These are phyloP conservation scores for Amauroascus verrucosus DNA, from an alignment of 2,329 filamentous ascomycete species.

Conservation along the genomic window DNA sequence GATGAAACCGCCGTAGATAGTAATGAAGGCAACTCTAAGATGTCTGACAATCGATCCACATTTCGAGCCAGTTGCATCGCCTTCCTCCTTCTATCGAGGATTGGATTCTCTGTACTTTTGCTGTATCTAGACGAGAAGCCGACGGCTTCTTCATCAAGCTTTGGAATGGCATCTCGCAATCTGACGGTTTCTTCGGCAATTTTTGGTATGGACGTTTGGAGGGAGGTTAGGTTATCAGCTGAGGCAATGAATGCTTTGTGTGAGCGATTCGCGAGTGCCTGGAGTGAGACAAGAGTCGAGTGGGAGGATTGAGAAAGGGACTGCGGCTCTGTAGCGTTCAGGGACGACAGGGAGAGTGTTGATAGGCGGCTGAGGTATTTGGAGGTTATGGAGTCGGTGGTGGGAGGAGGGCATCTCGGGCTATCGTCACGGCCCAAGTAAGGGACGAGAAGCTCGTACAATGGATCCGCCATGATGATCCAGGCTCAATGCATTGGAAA, in stretches of 20 bases:
- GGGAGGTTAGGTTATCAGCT: conserved; percentile 62
- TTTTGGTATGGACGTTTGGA: conserved; percentile 60
- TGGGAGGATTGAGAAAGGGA: conserved; percentile 72
- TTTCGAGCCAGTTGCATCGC: conserved; percentile 75
- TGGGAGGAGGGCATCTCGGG: conserved; percentile 28
- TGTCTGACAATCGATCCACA: conserved; percentile 77
- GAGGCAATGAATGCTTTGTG: conserved; percentile 77
- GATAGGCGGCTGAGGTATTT: conserved; percentile 69
- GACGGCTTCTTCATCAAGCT: conserved; percentile 66
- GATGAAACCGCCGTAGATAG: conserved; percentile 60
- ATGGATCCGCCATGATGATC: conserved; percentile 53
- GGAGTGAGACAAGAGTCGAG: conserved; percentile 69
- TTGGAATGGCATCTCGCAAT: conserved; percentile 62
- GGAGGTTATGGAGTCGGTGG: conserved; percentile 38
- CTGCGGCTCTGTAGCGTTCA: conserved; percentile 66
- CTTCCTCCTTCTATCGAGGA: conserved; percentile 64
- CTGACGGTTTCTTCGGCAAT: conserved; percentile 56
- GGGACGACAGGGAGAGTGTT: conserved; percentile 61
- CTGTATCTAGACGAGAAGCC: conserved; percentile 75
- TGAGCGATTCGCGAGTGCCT: conserved; percentile 79
- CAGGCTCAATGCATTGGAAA: not conserved
- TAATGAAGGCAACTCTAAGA: conserved; percentile 79
- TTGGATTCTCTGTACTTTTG: conserved; percentile 57
- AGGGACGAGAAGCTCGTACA: conserved; percentile 62
- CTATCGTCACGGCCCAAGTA: conserved; percentile 42